A percentile compares a stretch with the other conserved stretches of the same genome.
Conservation (phyloP, 2,329 filamentous ascomycete genomes). For the Fusarium globosum region DNA sequence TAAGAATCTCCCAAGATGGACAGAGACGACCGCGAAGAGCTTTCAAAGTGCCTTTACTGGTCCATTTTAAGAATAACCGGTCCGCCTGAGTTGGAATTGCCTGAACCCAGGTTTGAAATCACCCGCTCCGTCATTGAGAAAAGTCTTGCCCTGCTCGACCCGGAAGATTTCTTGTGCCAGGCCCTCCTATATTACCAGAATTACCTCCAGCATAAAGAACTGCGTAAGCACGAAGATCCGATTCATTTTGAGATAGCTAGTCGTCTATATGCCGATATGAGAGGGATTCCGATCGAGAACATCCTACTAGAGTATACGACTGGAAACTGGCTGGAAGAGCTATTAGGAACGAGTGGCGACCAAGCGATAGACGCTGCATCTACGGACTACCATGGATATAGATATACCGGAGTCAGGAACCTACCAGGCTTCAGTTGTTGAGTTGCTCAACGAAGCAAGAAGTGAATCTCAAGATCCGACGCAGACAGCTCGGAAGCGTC, state of each 20-base stretch:
- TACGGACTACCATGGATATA: not conserved
- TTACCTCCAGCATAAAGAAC: not conserved
- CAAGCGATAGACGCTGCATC: not conserved
- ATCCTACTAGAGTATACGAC: not conserved
- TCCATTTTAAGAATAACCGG: fast-evolving
- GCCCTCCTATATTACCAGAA: not conserved
- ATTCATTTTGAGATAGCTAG: not conserved
- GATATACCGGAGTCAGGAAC: not conserved
- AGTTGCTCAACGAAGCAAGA: not conserved
- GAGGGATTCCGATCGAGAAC: not conserved
- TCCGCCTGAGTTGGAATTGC: too few species aligned
- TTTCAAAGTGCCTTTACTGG: not conserved
- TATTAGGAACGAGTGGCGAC: not conserved
- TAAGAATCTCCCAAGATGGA: not conserved
- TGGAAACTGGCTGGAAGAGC: not conserved
- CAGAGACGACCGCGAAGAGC: not conserved
- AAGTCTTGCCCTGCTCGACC: not conserved
- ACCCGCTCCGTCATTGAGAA: not conserved
- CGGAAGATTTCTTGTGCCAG: not conserved
- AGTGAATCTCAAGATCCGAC: not conserved
- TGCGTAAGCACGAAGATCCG: not conserved
- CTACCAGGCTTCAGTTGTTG: not conserved
- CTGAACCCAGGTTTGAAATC: not conserved
- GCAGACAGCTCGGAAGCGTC: not conserved
- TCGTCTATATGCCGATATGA: not conserved